Conservation (phyloP, 441 rosid species). For the Pelargonium myrrhifolium region DNA sequence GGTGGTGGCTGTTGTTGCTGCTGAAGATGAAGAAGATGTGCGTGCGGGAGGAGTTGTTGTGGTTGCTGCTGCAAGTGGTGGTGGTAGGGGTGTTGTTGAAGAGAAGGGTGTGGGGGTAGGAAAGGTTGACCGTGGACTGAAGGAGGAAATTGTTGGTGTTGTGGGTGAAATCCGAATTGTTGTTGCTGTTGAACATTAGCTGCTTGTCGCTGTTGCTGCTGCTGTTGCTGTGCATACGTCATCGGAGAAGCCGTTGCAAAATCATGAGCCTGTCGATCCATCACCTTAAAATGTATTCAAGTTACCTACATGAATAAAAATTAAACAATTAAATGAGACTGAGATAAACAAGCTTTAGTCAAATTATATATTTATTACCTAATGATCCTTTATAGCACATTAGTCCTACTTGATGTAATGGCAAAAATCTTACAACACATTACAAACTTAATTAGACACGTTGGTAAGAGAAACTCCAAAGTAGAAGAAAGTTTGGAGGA, state of each 20-base stretch:
- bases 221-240: conserved; percentile 74
- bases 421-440: not conserved
- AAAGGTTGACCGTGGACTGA: conserved; percentile 46
- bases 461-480: too few species aligned
- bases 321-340: not conserved
- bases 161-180: conserved; percentile 72
- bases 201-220: conserved; percentile 61
- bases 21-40: conserved; percentile 53
- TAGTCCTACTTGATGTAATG: not conserved
- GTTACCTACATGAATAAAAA: not conserved
- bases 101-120: conserved; percentile 67
- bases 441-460: too few species aligned
- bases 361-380: not conserved
- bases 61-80: conserved; percentile 67
- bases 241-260: conserved; percentile 69
- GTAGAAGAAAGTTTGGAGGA: too few species aligned
- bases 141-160: conserved; percentile 69
- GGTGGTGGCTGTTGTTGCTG: conserved; percentile 59
- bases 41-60: conserved; percentile 48
- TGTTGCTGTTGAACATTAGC: conserved; percentile 51
- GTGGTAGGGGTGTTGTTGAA: conserved; percentile 78
- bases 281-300: conserved; percentile 13
- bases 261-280: conserved; percentile 72
- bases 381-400: not conserved
- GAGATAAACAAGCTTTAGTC: not conserved